Conservation (phyloP, 176 grass and related monocot species). For the Thinopyrum elongatum region DNA sequence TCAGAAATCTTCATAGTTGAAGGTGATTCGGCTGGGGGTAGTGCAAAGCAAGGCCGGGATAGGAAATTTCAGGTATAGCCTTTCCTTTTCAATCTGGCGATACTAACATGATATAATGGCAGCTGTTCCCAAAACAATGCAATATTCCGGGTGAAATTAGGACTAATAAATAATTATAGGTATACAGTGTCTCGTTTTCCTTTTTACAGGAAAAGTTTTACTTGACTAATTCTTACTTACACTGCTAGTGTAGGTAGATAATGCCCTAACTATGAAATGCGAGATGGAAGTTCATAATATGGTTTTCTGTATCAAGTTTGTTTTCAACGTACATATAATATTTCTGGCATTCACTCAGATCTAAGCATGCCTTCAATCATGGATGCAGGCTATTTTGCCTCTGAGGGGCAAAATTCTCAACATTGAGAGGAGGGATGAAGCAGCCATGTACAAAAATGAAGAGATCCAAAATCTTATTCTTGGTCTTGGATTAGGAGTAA, state of each 20-base stretch:
- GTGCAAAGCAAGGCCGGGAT: constrained; percentile 96
- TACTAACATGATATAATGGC: not conserved
- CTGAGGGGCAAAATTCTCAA: constrained; percentile 97
- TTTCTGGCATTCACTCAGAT: not conserved
- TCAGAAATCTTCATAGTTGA: constrained; percentile 99
- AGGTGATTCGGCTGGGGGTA: constrained; percentile 97
- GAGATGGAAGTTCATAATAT: constrained; percentile 1
- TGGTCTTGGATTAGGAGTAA: constrained; percentile 92
- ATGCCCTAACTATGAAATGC: constrained; percentile 9
- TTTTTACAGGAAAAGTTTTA: constrained; percentile 19
- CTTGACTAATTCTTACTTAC: constrained; percentile 8
- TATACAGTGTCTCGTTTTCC: constrained; percentile 13
- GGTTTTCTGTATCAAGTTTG: not conserved
- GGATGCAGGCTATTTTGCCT: constrained; percentile 88
- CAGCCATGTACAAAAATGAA: constrained; percentile 98
- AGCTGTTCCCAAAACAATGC: not conserved
- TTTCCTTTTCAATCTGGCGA: not conserved
- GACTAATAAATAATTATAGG: not conserved
- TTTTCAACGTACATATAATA: not conserved
- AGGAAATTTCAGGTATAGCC: constrained; percentile 88
- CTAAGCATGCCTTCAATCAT: constrained; percentile 34
- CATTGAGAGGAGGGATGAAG: constrained; percentile 95
- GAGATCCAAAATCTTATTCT: constrained; percentile 99
- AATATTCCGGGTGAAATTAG: not conserved
- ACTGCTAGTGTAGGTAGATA: not conserved